phyloP scores from a whole-genome alignment of 257 asterid genomes.

The Solanum dulcamara region DNA sequence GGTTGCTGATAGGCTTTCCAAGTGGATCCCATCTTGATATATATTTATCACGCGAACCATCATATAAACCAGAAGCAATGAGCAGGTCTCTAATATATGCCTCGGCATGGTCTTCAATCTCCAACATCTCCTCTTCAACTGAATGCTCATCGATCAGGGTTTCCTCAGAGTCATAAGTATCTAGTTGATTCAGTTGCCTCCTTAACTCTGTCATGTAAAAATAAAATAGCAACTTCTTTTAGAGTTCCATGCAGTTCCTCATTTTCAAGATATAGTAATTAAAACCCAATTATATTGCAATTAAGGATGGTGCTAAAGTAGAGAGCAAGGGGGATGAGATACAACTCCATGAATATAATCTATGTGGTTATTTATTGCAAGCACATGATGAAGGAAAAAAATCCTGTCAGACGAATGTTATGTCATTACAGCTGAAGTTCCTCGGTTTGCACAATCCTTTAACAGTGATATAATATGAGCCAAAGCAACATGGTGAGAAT shows the following conservation, averaged over 20 bases:
- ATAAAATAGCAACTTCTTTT: neutral
- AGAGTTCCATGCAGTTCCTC: neutral
- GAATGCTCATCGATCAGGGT: slow-evolving; percentile 34
- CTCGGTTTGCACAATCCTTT: neutral
- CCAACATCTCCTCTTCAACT: slow-evolving; percentile 35
- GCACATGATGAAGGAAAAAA: neutral
- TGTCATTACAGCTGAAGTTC: neutral
- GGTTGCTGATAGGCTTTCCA: slow-evolving; percentile 65
- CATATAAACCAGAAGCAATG: slow-evolving; percentile 66
- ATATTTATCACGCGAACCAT: slow-evolving; percentile 45
- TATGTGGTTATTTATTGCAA: neutral
- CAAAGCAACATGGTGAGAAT: neutral
- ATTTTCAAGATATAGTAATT: neutral
- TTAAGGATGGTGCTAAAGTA: neutral
- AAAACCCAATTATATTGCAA: neutral
- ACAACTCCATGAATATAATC: neutral
- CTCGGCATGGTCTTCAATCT: slow-evolving; percentile 55
- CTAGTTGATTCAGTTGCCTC: slow-evolving; percentile 65
- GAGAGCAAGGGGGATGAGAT: neutral
- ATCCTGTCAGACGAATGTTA: neutral
- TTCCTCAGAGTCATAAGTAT: slow-evolving; percentile 37
- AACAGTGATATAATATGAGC: neutral
- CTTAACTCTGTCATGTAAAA: slow-evolving; percentile 44
- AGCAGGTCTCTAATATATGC: slow-evolving; percentile 83
- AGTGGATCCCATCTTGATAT: slow-evolving; percentile 72